Conservation (phyloP, 2,329 filamentous ascomycete species). For the Parascedosporium putredinis region DNA sequence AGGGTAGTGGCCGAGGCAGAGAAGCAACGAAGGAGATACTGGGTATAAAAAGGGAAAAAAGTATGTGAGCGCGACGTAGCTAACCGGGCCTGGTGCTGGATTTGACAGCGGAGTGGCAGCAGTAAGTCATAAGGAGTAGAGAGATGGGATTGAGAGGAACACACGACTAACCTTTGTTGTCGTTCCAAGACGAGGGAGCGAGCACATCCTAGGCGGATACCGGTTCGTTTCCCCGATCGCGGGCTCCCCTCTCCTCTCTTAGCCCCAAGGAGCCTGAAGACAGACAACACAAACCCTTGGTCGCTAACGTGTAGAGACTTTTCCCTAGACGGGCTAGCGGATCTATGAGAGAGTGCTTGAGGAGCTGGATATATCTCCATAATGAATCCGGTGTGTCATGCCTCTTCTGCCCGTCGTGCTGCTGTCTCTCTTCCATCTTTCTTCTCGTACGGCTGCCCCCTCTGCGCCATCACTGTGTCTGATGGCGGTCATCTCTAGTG, state of each 20-base stretch:
- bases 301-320: not conserved
- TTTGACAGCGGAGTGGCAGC: not conserved
- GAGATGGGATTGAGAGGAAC: not conserved
- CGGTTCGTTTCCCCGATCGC: not conserved
- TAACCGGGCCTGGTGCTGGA: too few species aligned
- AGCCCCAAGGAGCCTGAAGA: not conserved
- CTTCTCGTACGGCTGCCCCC: not conserved
- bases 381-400: slow-evolving; percentile 17
- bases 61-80: not conserved
- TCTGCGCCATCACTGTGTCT: not conserved
- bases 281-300: too few species aligned
- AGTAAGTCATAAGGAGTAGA: not conserved
- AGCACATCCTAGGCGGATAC: not conserved
- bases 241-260: not conserved
- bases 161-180: not conserved
- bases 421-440: not conserved
- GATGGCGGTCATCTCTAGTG: slow-evolving; percentile 18
- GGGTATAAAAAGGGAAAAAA: too few species aligned
- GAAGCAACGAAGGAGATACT: too few species aligned
- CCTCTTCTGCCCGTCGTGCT: not conserved
- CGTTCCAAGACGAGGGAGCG: not conserved
- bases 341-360: slow-evolving; percentile 14
- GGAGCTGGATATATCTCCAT: slow-evolving; percentile 18
- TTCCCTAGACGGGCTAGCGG: not conserved
- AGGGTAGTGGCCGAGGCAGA: too few species aligned